Evolutionary conservation across 2,329 filamentous ascomycete species (phyloP), one percentile per base, ranked within the genome.

Genomic region (Alternaria brassicicola): DNA sequence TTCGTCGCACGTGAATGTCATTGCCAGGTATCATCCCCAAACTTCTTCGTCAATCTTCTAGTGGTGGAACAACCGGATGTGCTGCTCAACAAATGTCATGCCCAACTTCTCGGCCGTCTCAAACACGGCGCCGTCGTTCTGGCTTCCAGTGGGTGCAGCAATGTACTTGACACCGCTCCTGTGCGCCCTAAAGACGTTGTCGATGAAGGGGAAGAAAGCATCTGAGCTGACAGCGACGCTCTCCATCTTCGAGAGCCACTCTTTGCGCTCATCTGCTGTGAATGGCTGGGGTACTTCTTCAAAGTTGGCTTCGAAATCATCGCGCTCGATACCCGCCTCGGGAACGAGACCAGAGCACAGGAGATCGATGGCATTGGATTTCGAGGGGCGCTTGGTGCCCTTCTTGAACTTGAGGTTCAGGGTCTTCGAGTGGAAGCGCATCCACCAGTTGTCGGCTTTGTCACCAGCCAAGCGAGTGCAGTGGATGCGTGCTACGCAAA

Each of bases 381-480:
- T 99, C 79, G 97, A 94, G 45, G 95, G 86, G 57, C 95, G 88
- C 88, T 98, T 98, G 75, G 91, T 92, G 71, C 95, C 94, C 83
- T 95, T 94, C 86, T 97, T 97, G 92, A 93, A 99, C 83, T 94
- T 91, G 78, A 99, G 89, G 74, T 83, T 85, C 48, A 98, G 85
- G 12, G 95, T 91, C 52, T 92, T 89, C 69, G 92, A 89, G 83
- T 97, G 91, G 88, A 98, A 98, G 73, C 95, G 91, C 85, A 99
- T 90, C 95, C 94, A 99, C 94, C 94, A 98, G 85, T 96, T 97
- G 80, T 99, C 95, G 47, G 93, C 92, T 85, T 99, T 99, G 84
- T 98, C 94, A 60, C 95, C 95, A 10, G 95, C 95, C 50, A 99
- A 87, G 66, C 95, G 90, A 39, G 95, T 99, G 87, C 95, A 99